Conservation (phyloP, 2,329 filamentous ascomycete genomes). For the Ascochyta koolunga region DNA sequence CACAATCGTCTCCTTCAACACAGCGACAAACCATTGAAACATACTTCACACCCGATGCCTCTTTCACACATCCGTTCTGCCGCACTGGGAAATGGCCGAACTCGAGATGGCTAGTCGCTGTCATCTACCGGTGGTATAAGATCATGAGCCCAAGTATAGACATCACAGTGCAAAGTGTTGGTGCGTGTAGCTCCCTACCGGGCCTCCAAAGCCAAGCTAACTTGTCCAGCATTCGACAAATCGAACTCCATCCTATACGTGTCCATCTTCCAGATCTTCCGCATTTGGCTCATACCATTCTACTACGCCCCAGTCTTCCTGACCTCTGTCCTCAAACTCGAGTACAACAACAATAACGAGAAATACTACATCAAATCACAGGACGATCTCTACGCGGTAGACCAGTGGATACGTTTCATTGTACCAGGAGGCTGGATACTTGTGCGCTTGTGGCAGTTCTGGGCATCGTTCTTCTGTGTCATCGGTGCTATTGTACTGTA, state of each 20-base stretch:
- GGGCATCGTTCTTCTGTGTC: conserved; percentile 69
- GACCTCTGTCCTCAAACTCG: conserved; percentile 70
- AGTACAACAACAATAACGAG: conserved; percentile 48
- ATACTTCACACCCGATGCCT: conserved; percentile 76
- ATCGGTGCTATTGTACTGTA: conserved; percentile 60
- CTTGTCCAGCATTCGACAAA: conserved; percentile 69
- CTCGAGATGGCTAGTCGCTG: conserved; percentile 70
- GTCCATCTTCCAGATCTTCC: conserved; percentile 74
- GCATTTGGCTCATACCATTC: conserved; percentile 77
- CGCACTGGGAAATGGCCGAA: conserved; percentile 65
- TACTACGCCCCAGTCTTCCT: conserved; percentile 72
- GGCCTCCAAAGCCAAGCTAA: not conserved
- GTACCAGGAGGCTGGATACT: conserved; percentile 62
- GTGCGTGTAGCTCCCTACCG: conserved; percentile 42
- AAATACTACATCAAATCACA: conserved; percentile 77
- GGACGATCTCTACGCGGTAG: conserved; percentile 81
- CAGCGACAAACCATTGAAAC: conserved; percentile 69
- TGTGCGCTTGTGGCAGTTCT: conserved; percentile 67
- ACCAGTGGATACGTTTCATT: conserved; percentile 77
- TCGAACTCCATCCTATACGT: conserved; percentile 72
- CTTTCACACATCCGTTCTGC: conserved; percentile 81
- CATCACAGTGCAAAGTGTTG: conserved; percentile 67
- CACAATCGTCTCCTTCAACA: conserved; percentile 67
- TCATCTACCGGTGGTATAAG: conserved; percentile 76
- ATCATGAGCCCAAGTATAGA: conserved; percentile 77